Percentiles rank a stretch among this genome's conserved stretches.
Conservation (phyloP, 148 eudicot species). For the Cornus suecica region DNA sequence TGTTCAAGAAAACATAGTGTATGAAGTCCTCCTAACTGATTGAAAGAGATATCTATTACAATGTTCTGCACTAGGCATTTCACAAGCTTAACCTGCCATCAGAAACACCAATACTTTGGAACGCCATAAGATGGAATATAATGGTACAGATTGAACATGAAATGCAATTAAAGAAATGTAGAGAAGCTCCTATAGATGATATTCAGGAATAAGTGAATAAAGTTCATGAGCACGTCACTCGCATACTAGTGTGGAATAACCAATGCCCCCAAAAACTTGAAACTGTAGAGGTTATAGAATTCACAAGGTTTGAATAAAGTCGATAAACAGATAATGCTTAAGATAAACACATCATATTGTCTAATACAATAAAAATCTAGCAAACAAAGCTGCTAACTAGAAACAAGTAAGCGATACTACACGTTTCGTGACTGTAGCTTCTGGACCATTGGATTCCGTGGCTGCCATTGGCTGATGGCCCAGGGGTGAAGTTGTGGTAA, state of each 20-base stretch:
- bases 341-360: conserved; percentile 2
- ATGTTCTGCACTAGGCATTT: conserved; percentile 54
- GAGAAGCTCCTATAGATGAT: not conserved
- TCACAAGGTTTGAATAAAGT: not conserved
- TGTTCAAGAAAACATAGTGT: conserved; percentile 59
- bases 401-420: too few relatives aligned
- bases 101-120: conserved; percentile 6
- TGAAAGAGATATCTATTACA: conserved; percentile 53
- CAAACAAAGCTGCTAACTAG: not conserved
- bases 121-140: not conserved
- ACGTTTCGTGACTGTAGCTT: too few relatives aligned
- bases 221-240: not conserved
- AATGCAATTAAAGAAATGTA: too few relatives aligned
- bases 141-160: not conserved
- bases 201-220: too few relatives aligned
- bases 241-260: not conserved
- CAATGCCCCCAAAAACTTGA: too few relatives aligned
- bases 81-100: conserved; percentile 65
- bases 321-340: not conserved
- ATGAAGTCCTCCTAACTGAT: conserved; percentile 61
- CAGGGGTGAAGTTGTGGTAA: too few relatives aligned
- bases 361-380: not conserved
- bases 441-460: too few relatives aligned
- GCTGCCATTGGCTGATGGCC: too few relatives aligned
- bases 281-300: not conserved